A percentile compares a stretch with the other conserved stretches of the same genome.
Evolutionary conservation across 192 early-diverging fungal genomes (phyloP).

Genomic region (Podila horticola): DNA sequence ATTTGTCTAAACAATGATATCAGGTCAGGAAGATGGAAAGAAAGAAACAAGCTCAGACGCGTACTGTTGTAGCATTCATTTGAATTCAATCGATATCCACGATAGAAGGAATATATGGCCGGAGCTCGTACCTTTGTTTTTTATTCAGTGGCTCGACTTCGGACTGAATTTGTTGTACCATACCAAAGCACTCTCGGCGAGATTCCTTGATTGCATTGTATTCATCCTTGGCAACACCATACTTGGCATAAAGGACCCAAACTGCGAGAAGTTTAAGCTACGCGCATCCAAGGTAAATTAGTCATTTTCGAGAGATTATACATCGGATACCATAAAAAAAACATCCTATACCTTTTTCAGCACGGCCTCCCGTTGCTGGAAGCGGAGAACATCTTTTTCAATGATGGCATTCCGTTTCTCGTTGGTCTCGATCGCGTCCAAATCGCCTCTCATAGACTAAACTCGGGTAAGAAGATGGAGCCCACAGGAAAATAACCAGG

Average conservation of each 20-base stretch:
- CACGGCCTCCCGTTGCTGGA: slow-evolving; percentile 76
- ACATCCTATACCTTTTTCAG: slow-evolving; percentile 51
- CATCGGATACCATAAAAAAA: not conserved
- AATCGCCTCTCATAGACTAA: slow-evolving; percentile 61
- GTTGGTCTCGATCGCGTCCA: slow-evolving; percentile 67
- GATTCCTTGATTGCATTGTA: slow-evolving; percentile 63
- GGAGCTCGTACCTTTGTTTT: slow-evolving; percentile 36
- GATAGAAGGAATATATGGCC: not conserved
- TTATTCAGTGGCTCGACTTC: slow-evolving; percentile 51
- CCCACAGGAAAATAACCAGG: not conserved
- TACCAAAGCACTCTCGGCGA: slow-evolving; percentile 45
- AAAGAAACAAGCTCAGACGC: not conserved
- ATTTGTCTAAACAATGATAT: slow-evolving; percentile 10
- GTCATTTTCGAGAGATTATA: not conserved
- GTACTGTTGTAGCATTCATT: not conserved
- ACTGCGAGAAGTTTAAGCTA: slow-evolving; percentile 68
- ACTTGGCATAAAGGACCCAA: slow-evolving; percentile 70
- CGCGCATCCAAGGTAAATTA: not conserved
- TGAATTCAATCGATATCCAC: not conserved
- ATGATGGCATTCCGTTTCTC: slow-evolving; percentile 74
- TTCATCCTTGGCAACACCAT: slow-evolving; percentile 64
- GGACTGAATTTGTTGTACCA: slow-evolving; percentile 51
- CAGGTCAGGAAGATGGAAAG: not conserved
- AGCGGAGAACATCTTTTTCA: slow-evolving; percentile 80
- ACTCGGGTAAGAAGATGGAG: not conserved